Base-by-base conservation (phyloP, 495 filamentous ascomycete genomes). In the Penicillium crystallinum region DNA sequence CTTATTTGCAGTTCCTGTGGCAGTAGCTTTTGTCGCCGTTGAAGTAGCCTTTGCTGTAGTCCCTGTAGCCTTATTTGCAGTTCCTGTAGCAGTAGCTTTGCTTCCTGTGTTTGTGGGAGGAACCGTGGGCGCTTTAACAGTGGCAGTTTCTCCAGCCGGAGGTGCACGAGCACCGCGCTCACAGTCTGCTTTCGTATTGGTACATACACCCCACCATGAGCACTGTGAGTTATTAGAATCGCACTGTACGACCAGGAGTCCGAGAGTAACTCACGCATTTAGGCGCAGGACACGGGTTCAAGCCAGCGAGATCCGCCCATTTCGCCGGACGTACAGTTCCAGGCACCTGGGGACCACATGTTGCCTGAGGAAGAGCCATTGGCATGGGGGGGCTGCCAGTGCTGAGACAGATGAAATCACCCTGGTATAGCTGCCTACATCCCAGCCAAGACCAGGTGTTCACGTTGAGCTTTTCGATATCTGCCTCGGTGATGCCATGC, bases 261-360 rank as follows among this genome's bases (percentile, higher is more conserved):
- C 10, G 3, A 21, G 14, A 2, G 19, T 6, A 19, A 56, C 59
- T 50, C 21, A 62, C 56, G 37, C 53, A 62, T 40, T 59, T 17
- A 12, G 17, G 33, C 2, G 8, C 6, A 0, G 49, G 25, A 21
- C 59, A 62, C 1, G 49, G 56, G 31, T 59, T 59, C 29, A 62
- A 14, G n/a, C n/a, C 25, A 6, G 29, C 21, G 9, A 62, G 40
- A 21, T 50, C 36, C 1, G 46, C 11, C 39, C 51, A 62, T 2
- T 51, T 50, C 3, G 5, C n/a, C 8, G 59, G 59, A 1, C 53
- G 44, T 6, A 36, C 36, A 14, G 59, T 59, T 2, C 59, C 56
- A 1, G 59, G 56, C 3, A 62, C 56, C n/a, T 62, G 59, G 7
- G 59, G 59, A 17, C 59, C 59, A 23, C 59, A 62, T 5, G 39